Evolutionary conservation across 371 early-diverging fungal genomes (phyloP), one percentile per base, ranked within the genome.

Genomic region (Cokeromyces recurvatus): DNA sequence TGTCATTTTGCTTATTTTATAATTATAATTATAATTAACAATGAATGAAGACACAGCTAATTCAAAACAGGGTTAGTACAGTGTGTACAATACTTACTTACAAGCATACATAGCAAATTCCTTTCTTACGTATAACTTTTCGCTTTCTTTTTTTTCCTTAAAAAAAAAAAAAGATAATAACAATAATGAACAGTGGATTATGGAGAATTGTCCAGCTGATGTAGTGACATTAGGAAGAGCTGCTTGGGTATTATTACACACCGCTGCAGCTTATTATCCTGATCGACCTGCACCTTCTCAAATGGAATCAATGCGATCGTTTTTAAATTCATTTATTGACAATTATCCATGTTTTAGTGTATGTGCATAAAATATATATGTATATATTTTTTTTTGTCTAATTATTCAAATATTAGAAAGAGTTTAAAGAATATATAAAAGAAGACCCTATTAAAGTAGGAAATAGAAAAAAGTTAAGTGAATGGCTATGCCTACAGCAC

Each of bases 201-300:
- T 12, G 16, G 50, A 62, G 32, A 79, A 77, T 16, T 94, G 93
- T 64, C 95, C 95, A n/a, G 85, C 90, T 0, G 92, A 92, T 64
- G 77, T 82, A 7, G 68, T 73, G 35, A 74, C 78, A 41, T 85
- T 99, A 12, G 99, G 98, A 23, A 72, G 83, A 21, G 78, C 91
- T 2, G 92, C 98, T 0, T 99, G 99, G 99, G 94, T 96, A 3
- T 90, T 98, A 52, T 71, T 99, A 32, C 99, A 99, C 68, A 97
- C 98, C 1, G 91, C 97, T 81, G 97, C 97, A 10, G 94, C 98
- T 0, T 95, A 95, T 68, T 99, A 96, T 64, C 99, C 99, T 0
- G 88, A 91, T 15, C 62, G 71, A 12, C 96, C 99, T 0, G 82
- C 88, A 0, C 53, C 64, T 2, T 65, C 74, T 32, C 88, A 98